Evolutionary conservation across 345 rosid species (phyloP).

Genomic region (Arabidopsis suecica): DNA sequence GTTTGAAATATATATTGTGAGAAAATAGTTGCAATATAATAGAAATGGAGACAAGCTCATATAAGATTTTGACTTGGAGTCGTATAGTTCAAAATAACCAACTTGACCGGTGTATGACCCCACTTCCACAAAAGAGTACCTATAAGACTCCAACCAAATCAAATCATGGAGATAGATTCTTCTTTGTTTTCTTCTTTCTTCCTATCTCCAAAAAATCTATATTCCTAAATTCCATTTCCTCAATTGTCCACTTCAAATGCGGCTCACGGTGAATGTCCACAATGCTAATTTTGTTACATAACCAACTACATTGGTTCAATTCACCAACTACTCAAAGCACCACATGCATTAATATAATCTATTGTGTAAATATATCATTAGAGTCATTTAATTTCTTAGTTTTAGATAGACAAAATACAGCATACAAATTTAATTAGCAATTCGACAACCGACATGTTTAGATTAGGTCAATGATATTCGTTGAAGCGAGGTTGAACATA

Average conservation of each 20-base stretch:
- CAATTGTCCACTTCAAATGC: conserved; percentile 16
- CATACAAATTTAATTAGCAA: not conserved
- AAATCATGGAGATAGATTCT: conserved; percentile 42
- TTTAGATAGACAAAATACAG: not conserved
- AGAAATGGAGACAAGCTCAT: conserved; percentile 28
- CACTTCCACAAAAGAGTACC: conserved; percentile 32
- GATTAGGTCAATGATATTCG: conserved; percentile 30
- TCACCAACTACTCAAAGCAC: not conserved
- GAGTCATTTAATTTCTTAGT: not conserved
- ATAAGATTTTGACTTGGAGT: conserved; percentile 27
- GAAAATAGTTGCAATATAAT: not conserved
- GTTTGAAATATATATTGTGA: conserved; percentile 9
- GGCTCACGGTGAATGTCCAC: conserved; percentile 12
- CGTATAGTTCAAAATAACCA: conserved; percentile 16
- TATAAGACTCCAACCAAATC: conserved; percentile 33
- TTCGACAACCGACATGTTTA: conserved; percentile 11
- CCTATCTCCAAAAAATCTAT: conserved; percentile 13
- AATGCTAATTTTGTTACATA: not conserved
- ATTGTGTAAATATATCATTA: not conserved
- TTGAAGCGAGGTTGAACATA: conserved; percentile 33
- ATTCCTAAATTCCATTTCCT: conserved; percentile 31
- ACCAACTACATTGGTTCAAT: not conserved
- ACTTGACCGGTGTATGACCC: conserved; percentile 41
- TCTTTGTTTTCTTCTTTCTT: conserved; percentile 34
- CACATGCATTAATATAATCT: not conserved